Percentiles rank a stretch among this genome's conserved stretches.
These are phyloP conservation scores for Coniella lustricola DNA, from an alignment of 2,329 filamentous ascomycete species.

Conservation along the genomic window DNA sequence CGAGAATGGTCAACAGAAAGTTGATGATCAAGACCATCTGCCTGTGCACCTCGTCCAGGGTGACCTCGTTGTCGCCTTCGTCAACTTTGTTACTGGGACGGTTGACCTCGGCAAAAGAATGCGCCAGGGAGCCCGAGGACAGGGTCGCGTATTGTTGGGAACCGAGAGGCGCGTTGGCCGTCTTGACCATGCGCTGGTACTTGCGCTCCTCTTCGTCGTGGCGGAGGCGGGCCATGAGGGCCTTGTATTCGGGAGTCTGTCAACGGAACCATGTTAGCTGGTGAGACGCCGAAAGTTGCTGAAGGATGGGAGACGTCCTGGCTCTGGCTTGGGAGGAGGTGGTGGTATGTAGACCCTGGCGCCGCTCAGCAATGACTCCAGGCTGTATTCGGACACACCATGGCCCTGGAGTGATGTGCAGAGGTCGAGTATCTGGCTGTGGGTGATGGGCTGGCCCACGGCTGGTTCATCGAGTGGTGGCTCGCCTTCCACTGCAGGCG, in stretches of 20 bases:
- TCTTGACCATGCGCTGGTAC: constrained; percentile 75
- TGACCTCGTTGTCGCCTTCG: constrained; percentile 51
- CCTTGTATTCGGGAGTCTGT: constrained; percentile 75
- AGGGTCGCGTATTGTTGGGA: constrained; percentile 44
- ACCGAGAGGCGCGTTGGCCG: constrained; percentile 45
- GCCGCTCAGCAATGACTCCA: constrained; percentile 67
- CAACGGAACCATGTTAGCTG: neutral
- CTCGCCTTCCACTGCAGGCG: constrained; percentile 25
- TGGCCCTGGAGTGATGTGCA: constrained; percentile 44
- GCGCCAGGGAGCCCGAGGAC: constrained; percentile 39
- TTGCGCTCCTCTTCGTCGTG: constrained; percentile 72
- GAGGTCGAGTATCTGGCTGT: constrained; percentile 59
- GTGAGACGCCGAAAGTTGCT: neutral
- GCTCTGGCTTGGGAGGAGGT: constrained; percentile 70
- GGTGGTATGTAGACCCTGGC: constrained; percentile 70
- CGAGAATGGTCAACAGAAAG: constrained; percentile 77
- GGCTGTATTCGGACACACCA: constrained; percentile 31
- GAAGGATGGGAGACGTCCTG: constrained; percentile 46
- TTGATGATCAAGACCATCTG: constrained; percentile 83
- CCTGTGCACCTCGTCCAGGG: constrained; percentile 67
- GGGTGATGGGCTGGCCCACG: constrained; percentile 63
- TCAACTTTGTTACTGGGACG: constrained; percentile 38
- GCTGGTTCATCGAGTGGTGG: constrained; percentile 42
- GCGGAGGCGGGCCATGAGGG: constrained; percentile 78
- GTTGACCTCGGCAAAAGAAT: constrained; percentile 49